Evolutionary conservation across 2,329 filamentous ascomycete genomes (phyloP).

Genomic region (Colletotrichum theobromicola): DNA sequence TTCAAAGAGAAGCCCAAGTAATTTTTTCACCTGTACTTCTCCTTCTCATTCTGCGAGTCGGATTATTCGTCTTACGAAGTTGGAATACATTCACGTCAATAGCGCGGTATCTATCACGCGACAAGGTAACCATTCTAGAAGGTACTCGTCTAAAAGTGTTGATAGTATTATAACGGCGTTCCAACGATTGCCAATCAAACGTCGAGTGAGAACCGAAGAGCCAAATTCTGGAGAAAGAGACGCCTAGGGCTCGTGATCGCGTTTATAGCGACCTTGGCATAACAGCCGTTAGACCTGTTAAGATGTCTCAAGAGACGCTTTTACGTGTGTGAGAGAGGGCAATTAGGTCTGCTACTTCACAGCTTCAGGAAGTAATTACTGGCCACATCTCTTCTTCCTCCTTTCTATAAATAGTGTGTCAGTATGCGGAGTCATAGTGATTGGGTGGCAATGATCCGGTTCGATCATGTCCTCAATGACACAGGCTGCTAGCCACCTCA

Average conservation of each 20-base stretch:
- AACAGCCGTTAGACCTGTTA: background rate
- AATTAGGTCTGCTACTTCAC: accelerated
- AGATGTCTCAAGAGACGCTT: background rate
- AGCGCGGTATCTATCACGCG: background rate
- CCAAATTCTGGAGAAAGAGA: too few relatives aligned
- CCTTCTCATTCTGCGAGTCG: too few relatives aligned
- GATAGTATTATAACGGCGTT: background rate
- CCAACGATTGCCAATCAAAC: too few relatives aligned
- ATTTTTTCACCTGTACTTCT: too few relatives aligned
- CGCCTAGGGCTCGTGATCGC: background rate
- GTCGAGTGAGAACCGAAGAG: too few relatives aligned
- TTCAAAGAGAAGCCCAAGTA: background rate
- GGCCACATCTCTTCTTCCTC: too few relatives aligned
- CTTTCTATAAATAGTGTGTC: background rate
- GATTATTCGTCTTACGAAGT: too few relatives aligned
- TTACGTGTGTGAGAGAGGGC: background rate
- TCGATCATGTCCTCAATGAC: background rate
- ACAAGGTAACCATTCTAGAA: background rate
- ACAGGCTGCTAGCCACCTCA: background rate
- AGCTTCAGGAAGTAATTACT: background rate
- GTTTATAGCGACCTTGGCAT: accelerated
- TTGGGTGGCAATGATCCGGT: background rate
- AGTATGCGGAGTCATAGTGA: accelerated
- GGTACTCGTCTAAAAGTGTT: background rate
- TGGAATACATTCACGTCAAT: background rate